phyloP scores from a whole-genome alignment of 2,329 filamentous ascomycete genomes.

The Acarospora socialis region DNA sequence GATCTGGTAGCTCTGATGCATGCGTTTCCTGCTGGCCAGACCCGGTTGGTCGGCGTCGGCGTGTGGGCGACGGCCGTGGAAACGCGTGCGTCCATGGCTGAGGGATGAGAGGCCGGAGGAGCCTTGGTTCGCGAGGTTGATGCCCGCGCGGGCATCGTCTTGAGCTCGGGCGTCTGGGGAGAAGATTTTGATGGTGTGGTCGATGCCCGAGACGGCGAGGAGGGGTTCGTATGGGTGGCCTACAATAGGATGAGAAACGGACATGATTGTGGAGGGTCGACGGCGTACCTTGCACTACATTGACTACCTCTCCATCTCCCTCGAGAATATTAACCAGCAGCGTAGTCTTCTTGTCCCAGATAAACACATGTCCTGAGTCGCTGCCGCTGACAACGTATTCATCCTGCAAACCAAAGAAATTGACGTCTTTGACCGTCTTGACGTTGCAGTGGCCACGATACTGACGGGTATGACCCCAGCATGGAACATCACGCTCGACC shows the following conservation, averaged over 20 bases:
- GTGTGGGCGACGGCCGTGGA: constrained; percentile 15
- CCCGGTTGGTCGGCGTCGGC: constrained; percentile 30
- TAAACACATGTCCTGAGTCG: constrained; percentile 53
- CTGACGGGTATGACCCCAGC: constrained; percentile 39
- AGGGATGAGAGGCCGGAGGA: constrained; percentile 29
- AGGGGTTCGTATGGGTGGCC: constrained; percentile 54
- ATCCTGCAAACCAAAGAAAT: constrained; percentile 52
- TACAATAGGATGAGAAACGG: constrained; percentile 17
- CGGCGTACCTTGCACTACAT: constrained; percentile 45
- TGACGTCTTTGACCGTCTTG: constrained; percentile 55
- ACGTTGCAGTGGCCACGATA: constrained; percentile 54
- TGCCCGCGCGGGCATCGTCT: constrained; percentile 40
- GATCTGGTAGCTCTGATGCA: constrained; percentile 48
- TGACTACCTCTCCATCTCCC: constrained; percentile 55
- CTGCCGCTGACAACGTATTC: constrained; percentile 55
- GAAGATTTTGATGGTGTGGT: constrained; percentile 56
- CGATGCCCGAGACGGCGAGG: constrained; percentile 52
- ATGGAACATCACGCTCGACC: constrained; percentile 41
- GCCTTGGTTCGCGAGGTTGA: constrained; percentile 41
- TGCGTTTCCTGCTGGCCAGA: constrained; percentile 41
- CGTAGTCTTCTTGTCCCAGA: constrained; percentile 51
- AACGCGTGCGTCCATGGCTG: no score
- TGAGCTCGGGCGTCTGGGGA: constrained; percentile 45
- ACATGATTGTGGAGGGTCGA: not conserved
- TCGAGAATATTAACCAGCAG: constrained; percentile 50